These are phyloP conservation scores for Coemansia sp. DNA, from an alignment of 192 early-diverging fungal genomes.

Conservation along the genomic window DNA sequence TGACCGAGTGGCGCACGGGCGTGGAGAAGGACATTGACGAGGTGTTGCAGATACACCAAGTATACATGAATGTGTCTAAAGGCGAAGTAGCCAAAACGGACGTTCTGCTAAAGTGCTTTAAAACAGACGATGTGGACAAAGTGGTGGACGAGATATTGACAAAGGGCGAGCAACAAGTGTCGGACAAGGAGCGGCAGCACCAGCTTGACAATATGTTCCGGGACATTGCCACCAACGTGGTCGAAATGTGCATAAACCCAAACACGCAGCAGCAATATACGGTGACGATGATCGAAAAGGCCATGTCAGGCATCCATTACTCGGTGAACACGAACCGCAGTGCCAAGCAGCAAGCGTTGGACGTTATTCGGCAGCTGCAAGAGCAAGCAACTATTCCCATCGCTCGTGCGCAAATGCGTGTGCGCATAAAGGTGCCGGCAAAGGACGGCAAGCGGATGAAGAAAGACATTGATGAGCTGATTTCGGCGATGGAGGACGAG, in stretches of 20 bases:
- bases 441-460: constrained; percentile 89
- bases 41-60: constrained; percentile 90
- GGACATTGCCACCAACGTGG: constrained; percentile 95
- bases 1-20: constrained; percentile 88
- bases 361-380: constrained; percentile 91
- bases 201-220: constrained; percentile 76
- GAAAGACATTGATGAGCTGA: constrained; percentile 66
- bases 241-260: constrained; percentile 95
- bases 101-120: constrained; percentile 84
- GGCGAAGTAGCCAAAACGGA: constrained; percentile 90
- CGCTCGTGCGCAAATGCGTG: constrained; percentile 88
- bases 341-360: constrained; percentile 84
- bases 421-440: constrained; percentile 72
- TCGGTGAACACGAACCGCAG: constrained; percentile 83
- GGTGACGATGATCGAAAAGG: constrained; percentile 97
- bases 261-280: constrained; percentile 92
- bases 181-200: constrained; percentile 90
- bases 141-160: constrained; percentile 85
- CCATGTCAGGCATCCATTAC: constrained; percentile 91
- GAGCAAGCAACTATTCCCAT: constrained; percentile 88
- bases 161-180: constrained; percentile 96
- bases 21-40: constrained; percentile 96
- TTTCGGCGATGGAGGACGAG: constrained; percentile 73
- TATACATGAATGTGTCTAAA: constrained; percentile 96
- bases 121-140: constrained; percentile 77